Conservation (phyloP, 2,329 filamentous ascomycete genomes). For the Stagonosporopsis vannaccii region DNA sequence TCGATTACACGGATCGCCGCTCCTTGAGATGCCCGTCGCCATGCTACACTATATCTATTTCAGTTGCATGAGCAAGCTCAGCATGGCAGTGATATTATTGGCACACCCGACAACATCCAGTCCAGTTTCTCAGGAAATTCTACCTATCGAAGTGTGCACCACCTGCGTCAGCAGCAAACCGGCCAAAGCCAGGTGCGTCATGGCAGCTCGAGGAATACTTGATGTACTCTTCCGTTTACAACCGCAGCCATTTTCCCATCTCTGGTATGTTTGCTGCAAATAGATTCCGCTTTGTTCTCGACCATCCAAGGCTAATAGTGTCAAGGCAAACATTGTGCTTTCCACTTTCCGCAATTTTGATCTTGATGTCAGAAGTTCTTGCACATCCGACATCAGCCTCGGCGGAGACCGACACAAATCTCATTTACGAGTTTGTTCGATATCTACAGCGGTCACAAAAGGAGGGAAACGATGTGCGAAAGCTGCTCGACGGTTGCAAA, state of each 20-base stretch:
- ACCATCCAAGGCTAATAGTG: background rate
- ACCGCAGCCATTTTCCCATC: conserved; percentile 2
- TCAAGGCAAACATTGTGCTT: conserved; percentile 6
- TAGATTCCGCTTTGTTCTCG: background rate
- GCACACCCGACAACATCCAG: background rate
- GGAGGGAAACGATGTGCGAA: background rate
- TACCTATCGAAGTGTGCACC: background rate
- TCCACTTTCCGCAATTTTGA: conserved; percentile 6
- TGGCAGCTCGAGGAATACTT: conserved; percentile 1
- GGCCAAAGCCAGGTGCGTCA: background rate
- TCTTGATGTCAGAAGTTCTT: background rate
- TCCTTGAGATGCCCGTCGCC: conserved; percentile 4
- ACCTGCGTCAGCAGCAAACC: background rate
- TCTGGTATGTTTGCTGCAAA: conserved; percentile 3
- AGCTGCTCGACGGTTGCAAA: background rate
- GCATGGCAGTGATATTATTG: background rate
- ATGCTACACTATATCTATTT: conserved; percentile 3
- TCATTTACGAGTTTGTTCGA: background rate
- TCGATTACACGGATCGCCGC: background rate
- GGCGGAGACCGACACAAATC: background rate
- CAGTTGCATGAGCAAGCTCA: conserved; percentile 4
- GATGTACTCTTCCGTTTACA: background rate
- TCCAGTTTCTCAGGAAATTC: background rate
- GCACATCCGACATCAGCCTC: background rate
- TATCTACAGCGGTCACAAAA: background rate